These are phyloP conservation scores for Suillus subaureus DNA, from an alignment of 768 basidiomycete genomes.

Conservation along the genomic window DNA sequence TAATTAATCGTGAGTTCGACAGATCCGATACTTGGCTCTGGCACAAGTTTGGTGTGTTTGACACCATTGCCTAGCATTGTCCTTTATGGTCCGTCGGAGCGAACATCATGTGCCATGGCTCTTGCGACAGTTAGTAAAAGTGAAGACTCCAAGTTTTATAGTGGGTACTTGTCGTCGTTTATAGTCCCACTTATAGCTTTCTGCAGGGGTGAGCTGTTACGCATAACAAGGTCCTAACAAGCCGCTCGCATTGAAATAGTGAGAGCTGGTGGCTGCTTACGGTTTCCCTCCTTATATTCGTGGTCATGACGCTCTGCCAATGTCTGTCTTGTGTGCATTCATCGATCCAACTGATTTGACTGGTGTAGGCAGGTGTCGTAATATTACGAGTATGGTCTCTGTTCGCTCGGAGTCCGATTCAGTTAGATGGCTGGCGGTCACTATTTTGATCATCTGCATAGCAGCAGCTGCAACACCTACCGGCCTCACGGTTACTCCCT, in stretches of 20 bases:
- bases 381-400: constrained; percentile 24
- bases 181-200: neutral
- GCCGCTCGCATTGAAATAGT: neutral
- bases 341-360: neutral
- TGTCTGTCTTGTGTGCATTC: constrained; percentile 3
- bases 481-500: no score
- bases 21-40: no score
- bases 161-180: no score
- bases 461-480: neutral
- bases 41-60: no score
- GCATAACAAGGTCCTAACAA: neutral
- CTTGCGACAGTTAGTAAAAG: no score
- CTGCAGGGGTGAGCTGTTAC: neutral
- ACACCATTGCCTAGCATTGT: no score
- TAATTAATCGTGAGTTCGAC: no score
- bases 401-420: constrained; percentile 8
- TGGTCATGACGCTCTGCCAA: constrained; percentile 19
- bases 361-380: constrained; percentile 10
- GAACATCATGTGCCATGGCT: no score
- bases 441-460: neutral
- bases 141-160: no score
- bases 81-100: no score
- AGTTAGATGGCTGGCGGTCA: constrained; percentile 8
- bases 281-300: neutral
- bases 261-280: neutral